These are phyloP conservation scores for Podospora bellae-mahoneyi DNA, from an alignment of 495 filamentous ascomycete species.

Conservation along the genomic window DNA sequence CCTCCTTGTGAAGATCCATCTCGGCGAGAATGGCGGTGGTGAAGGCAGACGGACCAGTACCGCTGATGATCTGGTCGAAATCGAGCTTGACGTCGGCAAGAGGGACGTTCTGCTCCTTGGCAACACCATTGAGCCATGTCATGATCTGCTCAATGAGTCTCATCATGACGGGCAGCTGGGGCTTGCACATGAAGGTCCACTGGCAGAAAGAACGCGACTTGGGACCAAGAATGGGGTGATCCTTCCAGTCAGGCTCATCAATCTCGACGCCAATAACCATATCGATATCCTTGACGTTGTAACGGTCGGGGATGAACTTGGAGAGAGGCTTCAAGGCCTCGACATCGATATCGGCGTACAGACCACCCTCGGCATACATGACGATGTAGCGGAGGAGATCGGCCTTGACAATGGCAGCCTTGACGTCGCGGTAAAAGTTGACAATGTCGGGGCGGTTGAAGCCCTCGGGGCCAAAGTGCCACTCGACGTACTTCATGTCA, in stretches of 20 bases:
- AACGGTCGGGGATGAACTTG: constrained; percentile 52
- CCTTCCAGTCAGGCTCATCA: constrained; percentile 57
- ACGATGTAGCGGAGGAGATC: constrained; percentile 59
- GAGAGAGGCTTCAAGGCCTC: constrained; percentile 48
- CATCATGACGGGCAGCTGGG: constrained; percentile 60
- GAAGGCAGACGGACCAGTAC: constrained; percentile 65
- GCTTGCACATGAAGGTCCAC: constrained; percentile 66
- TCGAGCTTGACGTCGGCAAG: constrained; percentile 56
- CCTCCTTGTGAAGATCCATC: constrained; percentile 43
- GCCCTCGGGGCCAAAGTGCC: constrained; percentile 54
- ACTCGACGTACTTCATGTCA: constrained; percentile 56
- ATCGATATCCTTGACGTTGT: constrained; percentile 48
- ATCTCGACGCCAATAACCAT: constrained; percentile 65
- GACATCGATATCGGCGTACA: constrained; percentile 59
- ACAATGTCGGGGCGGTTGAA: constrained; percentile 61
- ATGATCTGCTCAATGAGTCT: constrained; percentile 58
- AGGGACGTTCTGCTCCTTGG: constrained; percentile 49
- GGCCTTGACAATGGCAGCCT: constrained; percentile 57
- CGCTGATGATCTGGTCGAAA: constrained; percentile 65
- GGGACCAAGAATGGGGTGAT: constrained; percentile 59
- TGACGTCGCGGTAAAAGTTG: constrained; percentile 53
- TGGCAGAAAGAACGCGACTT: constrained; percentile 64
- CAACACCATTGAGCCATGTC: constrained; percentile 54
- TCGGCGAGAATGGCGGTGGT: constrained; percentile 58
- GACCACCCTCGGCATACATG: constrained; percentile 54